phyloP scores from a whole-genome alignment of 2,329 filamentous ascomycete species.

The Penicillium sp. region DNA sequence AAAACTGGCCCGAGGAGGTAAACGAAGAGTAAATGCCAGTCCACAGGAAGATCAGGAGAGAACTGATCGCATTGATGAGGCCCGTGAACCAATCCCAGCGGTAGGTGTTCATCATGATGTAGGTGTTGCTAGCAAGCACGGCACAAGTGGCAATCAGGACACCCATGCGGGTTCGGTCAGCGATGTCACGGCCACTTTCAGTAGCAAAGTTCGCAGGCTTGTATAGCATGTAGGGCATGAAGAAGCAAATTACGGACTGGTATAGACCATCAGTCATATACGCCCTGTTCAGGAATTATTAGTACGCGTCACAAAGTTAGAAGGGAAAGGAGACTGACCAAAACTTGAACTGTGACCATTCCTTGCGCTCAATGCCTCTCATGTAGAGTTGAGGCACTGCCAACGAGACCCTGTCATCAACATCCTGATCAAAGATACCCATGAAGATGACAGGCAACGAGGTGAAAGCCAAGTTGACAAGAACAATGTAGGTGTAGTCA shows the following conservation, averaged over 20 bases:
- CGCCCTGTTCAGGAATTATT: constrained; percentile 53
- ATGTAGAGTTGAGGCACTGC: constrained; percentile 95
- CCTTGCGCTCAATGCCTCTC: constrained; percentile 88
- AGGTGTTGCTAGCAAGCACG: constrained; percentile 85
- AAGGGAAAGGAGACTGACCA: constrained; percentile 63
- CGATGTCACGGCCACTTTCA: constrained; percentile 69
- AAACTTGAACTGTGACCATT: constrained; percentile 96
- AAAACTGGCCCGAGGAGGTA: constrained; percentile 62
- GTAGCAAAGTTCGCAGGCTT: constrained; percentile 66
- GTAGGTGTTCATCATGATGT: constrained; percentile 94
- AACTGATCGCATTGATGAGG: constrained; percentile 76
- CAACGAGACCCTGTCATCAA: constrained; percentile 87
- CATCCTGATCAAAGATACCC: constrained; percentile 95
- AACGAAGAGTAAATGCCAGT: constrained; percentile 79
- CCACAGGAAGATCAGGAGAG: constrained; percentile 90
- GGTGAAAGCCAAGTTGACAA: constrained; percentile 96
- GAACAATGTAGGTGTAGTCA: constrained; percentile 94
- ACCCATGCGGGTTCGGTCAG: constrained; percentile 80
- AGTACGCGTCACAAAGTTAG: constrained; percentile 10
- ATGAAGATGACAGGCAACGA: constrained; percentile 92
- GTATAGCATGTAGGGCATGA: constrained; percentile 83
- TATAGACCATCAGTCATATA: constrained; percentile 96
- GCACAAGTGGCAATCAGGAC: constrained; percentile 81
- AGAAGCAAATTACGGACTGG: constrained; percentile 91
- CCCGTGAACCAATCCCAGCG: constrained; percentile 97